A percentile compares a stretch with the other conserved stretches of the same genome.
Conservation (phyloP, 2,329 filamentous ascomycete genomes). For the Botryotinia convoluta region DNA sequence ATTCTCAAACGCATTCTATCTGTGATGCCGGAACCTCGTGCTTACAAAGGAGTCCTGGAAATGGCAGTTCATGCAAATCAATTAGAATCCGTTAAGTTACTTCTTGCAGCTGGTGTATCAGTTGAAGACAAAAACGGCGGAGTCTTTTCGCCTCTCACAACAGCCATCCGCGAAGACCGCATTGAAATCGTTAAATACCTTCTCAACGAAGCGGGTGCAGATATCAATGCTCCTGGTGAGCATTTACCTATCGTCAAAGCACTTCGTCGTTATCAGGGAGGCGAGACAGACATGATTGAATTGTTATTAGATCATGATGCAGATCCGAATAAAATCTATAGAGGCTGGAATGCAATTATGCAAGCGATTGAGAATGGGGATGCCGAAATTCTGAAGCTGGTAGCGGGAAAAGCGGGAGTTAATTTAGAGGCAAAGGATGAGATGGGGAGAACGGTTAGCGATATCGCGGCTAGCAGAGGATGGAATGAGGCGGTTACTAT, state of each 20-base stretch:
- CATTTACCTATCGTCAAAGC: conserved; percentile 71
- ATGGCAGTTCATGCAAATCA: conserved; percentile 66
- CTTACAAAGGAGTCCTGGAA: conserved; percentile 65
- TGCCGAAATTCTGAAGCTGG: conserved; percentile 49
- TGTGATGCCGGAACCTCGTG: conserved; percentile 55
- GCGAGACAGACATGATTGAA: conserved; percentile 59
- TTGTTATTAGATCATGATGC: conserved; percentile 62
- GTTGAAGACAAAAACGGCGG: conserved; percentile 72
- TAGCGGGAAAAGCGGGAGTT: conserved; percentile 50
- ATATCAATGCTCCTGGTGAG: conserved; percentile 66
- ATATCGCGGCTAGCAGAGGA: conserved; percentile 56
- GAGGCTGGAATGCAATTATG: conserved; percentile 64
- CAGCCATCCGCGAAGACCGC: conserved; percentile 61
- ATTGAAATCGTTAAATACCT: conserved; percentile 61
- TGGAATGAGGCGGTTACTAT: conserved; percentile 53
- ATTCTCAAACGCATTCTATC: conserved; percentile 59
- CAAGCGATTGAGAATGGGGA: conserved; percentile 66
- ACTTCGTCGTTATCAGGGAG: conserved; percentile 55
- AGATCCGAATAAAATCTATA: conserved; percentile 66
- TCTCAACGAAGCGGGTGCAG: conserved; percentile 58
- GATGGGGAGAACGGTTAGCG: conserved; percentile 51
- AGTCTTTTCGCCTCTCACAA: conserved; percentile 68
- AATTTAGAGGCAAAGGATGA: conserved; percentile 55
- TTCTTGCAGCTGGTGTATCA: conserved; percentile 45
- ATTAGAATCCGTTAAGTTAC: conserved; percentile 63